Conservation (phyloP, 495 filamentous ascomycete genomes). For the Penicillium malachiteum region DNA sequence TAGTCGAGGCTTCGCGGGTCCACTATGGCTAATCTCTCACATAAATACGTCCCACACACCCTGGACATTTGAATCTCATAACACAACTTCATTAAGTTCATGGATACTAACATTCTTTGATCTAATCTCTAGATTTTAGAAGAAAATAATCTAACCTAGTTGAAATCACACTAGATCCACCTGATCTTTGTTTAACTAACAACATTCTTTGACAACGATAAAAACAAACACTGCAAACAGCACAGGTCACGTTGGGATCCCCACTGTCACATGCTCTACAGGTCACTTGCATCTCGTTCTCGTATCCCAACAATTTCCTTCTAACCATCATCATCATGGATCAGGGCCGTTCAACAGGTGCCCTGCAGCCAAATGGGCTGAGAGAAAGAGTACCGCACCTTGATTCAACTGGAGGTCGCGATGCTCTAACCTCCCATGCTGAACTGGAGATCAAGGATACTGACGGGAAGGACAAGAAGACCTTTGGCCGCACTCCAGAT, state of each 20-base stretch:
- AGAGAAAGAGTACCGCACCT: slow-evolving; percentile 44
- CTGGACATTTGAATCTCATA: background rate
- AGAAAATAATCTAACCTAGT: background rate
- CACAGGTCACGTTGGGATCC: slow-evolving; percentile 12
- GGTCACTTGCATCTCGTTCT: slow-evolving; percentile 15
- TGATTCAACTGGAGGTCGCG: slow-evolving; percentile 34
- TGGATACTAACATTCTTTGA: background rate
- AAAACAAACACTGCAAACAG: slow-evolving; percentile 19
- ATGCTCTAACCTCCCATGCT: slow-evolving; percentile 37
- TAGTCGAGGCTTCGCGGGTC: slow-evolving; percentile 13
- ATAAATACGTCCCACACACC: slow-evolving; percentile 10
- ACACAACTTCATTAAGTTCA: background rate
- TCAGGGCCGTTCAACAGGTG: slow-evolving; percentile 45
- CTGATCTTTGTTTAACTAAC: background rate
- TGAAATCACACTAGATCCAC: no score
- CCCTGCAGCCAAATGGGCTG: slow-evolving; percentile 37
- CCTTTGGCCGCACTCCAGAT: slow-evolving; percentile 88
- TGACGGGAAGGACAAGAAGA: slow-evolving; percentile 61
- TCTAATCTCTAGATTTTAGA: background rate
- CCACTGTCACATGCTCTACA: slow-evolving; percentile 38
- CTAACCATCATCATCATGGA: slow-evolving; percentile 38
- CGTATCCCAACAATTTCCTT: slow-evolving; percentile 14
- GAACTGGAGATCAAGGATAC: slow-evolving; percentile 41
- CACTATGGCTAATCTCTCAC: slow-evolving; percentile 11
- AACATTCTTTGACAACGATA: background rate